These are phyloP conservation scores for Coprinellus micaceus DNA, from an alignment of 768 basidiomycete genomes.

Conservation along the genomic window DNA sequence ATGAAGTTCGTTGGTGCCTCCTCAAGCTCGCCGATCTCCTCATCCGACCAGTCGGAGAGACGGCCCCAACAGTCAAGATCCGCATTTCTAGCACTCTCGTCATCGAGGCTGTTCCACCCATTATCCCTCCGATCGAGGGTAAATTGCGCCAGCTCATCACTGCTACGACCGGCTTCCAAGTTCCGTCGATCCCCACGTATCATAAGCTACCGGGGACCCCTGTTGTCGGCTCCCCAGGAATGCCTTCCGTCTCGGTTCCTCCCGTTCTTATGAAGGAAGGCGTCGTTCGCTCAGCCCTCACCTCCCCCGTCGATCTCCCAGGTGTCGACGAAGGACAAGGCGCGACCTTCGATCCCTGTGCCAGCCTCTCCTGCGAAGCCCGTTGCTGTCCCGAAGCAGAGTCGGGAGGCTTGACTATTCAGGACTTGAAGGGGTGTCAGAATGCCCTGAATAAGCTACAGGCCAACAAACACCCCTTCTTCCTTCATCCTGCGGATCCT, in stretches of 20 bases:
- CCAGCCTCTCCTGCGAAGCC: constrained; percentile 17
- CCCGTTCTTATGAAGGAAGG: constrained; percentile 30
- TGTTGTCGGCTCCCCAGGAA: constrained; percentile 18
- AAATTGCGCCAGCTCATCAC: constrained; percentile 41
- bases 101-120: constrained; percentile 54
- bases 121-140: constrained; percentile 51
- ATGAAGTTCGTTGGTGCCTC: constrained; percentile 87
- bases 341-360: not conserved
- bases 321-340: constrained; percentile 18
- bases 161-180: constrained; percentile 30
- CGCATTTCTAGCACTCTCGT: constrained; percentile 75
- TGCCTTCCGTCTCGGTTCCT: constrained; percentile 27
- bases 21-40: constrained; percentile 90
- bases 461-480: constrained; percentile 72
- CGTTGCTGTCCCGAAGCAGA: constrained; percentile 24
- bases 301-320: constrained; percentile 15
- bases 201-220: constrained; percentile 51
- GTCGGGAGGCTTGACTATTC: constrained; percentile 68
- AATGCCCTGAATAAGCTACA: constrained; percentile 79
- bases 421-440: constrained; percentile 72
- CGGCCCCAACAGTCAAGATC: constrained; percentile 81
- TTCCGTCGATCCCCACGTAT: constrained; percentile 43
- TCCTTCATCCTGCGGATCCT: constrained; percentile 94
- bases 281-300: constrained; percentile 34
- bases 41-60: constrained; percentile 78